Percentiles rank a stretch among this genome's conserved stretches.
Evolutionary conservation across 2,329 filamentous ascomycete genomes (phyloP).

Genomic region (Basipetospora chlamydospora): DNA sequence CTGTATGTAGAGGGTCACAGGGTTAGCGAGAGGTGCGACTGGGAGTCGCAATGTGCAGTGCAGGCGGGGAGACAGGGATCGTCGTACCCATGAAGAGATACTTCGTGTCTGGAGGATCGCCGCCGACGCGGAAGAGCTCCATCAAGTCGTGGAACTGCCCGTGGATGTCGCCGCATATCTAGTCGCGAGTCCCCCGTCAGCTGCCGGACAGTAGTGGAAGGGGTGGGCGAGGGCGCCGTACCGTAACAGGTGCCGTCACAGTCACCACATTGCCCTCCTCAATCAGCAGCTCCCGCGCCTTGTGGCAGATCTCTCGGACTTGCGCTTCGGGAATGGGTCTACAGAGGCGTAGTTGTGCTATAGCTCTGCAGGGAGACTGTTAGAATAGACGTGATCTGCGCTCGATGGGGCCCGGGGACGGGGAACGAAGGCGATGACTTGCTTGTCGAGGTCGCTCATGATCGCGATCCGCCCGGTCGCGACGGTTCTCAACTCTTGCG

Average conservation of each 20-base stretch:
- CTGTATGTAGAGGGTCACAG: neutral
- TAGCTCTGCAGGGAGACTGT: slow-evolving; percentile 55
- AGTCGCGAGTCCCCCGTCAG: too few relatives aligned
- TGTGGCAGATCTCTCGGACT: slow-evolving; percentile 94
- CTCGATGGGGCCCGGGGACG: neutral
- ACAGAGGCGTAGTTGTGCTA: slow-evolving; percentile 88
- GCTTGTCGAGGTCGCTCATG: slow-evolving; percentile 96
- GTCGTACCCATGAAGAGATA: slow-evolving; percentile 54
- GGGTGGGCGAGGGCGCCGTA: slow-evolving; percentile 35
- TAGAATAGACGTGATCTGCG: neutral
- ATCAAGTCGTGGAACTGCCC: slow-evolving; percentile 97
- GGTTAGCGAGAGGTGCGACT: too few relatives aligned
- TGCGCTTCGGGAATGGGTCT: slow-evolving; percentile 90
- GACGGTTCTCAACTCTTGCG: too few relatives aligned
- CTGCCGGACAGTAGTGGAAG: too few relatives aligned
- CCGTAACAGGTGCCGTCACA: slow-evolving; percentile 86
- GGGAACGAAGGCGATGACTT: too few relatives aligned
- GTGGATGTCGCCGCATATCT: slow-evolving; percentile 97
- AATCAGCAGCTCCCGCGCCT: slow-evolving; percentile 86
- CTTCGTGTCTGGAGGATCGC: slow-evolving; percentile 83
- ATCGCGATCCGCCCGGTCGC: slow-evolving; percentile 12
- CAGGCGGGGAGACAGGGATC: too few relatives aligned
- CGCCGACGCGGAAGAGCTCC: slow-evolving; percentile 90
- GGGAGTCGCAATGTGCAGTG: too few relatives aligned
- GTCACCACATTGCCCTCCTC: slow-evolving; percentile 96